These are phyloP conservation scores for Penicillium sp. DNA, from an alignment of 2,329 filamentous ascomycete species.

Conservation along the genomic window DNA sequence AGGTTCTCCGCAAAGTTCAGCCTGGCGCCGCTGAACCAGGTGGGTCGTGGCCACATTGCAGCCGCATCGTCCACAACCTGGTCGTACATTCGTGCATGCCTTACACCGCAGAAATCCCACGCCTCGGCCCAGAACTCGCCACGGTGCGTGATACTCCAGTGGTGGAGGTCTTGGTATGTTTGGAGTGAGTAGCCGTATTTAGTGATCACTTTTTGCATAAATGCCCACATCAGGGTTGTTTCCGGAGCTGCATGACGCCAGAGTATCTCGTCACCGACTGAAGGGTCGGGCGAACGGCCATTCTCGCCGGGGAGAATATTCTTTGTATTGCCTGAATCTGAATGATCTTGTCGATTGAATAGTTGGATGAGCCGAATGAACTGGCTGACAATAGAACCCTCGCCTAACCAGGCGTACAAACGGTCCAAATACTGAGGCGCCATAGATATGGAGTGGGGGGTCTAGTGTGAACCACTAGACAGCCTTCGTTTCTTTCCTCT, in stretches of 20 bases:
- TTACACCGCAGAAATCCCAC: background rate
- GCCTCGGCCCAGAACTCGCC: background rate
- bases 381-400: too few species aligned
- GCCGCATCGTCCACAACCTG: background rate
- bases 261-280: background rate
- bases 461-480: too few species aligned
- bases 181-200: background rate
- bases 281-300: background rate
- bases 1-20: background rate
- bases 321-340: too few species aligned
- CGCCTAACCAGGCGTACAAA: too few species aligned
- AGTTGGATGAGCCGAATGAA: too few species aligned
- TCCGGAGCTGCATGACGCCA: background rate
- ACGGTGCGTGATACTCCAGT: background rate
- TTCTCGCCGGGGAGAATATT: too few species aligned
- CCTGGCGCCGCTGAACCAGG: background rate
- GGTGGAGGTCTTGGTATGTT: background rate
- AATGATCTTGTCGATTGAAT: too few species aligned
- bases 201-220: background rate
- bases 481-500: too few species aligned
- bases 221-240: background rate
- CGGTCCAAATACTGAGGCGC: too few species aligned
- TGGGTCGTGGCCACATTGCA: background rate
- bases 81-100: background rate
- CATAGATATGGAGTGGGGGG: too few species aligned